Conservation (phyloP, 805 yeast species). For the Priceomyces melissophilus region DNA sequence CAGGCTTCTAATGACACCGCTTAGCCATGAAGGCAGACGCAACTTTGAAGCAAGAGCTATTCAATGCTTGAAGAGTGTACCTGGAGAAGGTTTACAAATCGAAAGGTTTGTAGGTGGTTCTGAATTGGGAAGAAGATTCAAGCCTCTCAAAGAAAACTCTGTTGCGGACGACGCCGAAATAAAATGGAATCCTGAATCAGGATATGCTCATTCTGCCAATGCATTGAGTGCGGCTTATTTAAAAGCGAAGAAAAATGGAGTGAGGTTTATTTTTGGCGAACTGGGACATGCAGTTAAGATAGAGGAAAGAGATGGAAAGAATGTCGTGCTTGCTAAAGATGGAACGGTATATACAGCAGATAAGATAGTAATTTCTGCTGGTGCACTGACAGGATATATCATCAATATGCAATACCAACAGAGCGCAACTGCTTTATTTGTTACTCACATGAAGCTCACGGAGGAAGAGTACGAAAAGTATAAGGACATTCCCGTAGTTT, state of each 20-base stretch:
- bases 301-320: constrained; percentile 7
- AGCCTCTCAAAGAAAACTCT: constrained; percentile 13
- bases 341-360: constrained; percentile 31
- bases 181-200: constrained; percentile 38
- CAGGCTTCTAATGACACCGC: constrained; percentile 35
- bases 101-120: constrained; percentile 25
- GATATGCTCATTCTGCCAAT: constrained; percentile 41
- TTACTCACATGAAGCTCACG: constrained; percentile 34
- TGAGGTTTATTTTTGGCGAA: constrained; percentile 12
- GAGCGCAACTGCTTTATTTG: constrained; percentile 34
- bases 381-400: constrained; percentile 35
- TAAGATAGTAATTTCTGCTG: constrained; percentile 30
- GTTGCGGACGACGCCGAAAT: constrained; percentile 9
- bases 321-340: constrained; percentile 17
- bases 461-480: constrained; percentile 31
- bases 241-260: constrained; percentile 10
- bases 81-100: constrained; percentile 21
- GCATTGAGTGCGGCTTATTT: constrained; percentile 28
- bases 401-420: constrained; percentile 27
- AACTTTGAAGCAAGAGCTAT: constrained; percentile 36
- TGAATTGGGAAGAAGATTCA: constrained; percentile 19
- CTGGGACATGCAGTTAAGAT: constrained; percentile 8
- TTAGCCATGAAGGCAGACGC: constrained; percentile 25
- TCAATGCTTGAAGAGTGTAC: constrained; percentile 24
- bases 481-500: constrained; percentile 39